Conservation (phyloP, 2,329 filamentous ascomycete species). For the Lojkania enalia region DNA sequence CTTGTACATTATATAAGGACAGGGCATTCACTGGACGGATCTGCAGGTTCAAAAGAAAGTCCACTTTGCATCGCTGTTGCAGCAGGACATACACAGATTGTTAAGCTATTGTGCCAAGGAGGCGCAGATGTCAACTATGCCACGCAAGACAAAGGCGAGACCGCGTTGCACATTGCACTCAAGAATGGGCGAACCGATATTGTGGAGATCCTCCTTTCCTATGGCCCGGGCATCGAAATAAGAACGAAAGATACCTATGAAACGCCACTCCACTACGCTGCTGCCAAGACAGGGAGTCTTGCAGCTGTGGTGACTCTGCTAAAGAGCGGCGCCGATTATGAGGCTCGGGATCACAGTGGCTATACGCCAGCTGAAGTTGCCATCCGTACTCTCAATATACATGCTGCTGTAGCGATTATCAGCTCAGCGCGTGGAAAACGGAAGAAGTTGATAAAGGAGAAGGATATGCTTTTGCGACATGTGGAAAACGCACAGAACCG, state of each 20-base stretch:
- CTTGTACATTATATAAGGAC: constrained; percentile 33
- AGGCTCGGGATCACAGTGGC: constrained; percentile 22
- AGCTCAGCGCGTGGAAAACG: constrained; percentile 31
- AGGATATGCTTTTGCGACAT: constrained; percentile 35
- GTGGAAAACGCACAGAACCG: constrained; percentile 30
- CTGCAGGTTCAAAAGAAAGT: constrained; percentile 22
- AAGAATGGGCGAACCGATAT: constrained; percentile 29
- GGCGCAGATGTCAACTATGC: constrained; percentile 30
- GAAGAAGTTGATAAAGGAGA: constrained; percentile 34
- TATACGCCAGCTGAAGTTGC: constrained; percentile 35
- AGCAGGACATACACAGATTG: constrained; percentile 28
- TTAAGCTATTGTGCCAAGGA: constrained; percentile 32
- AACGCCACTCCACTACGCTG: constrained; percentile 40
- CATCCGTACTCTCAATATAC: constrained; percentile 30
- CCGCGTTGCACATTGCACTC: constrained; percentile 36
- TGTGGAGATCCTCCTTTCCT: constrained; percentile 28
- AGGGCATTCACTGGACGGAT: constrained; percentile 33
- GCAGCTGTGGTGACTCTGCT: constrained; percentile 29
- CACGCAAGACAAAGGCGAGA: constrained; percentile 29
- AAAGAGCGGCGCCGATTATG: constrained; percentile 32
- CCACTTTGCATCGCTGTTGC: constrained; percentile 35
- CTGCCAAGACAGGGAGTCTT: constrained; percentile 26
- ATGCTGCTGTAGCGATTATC: constrained; percentile 37
- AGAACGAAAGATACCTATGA: constrained; percentile 29
- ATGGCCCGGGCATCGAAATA: constrained; percentile 25